phyloP scores from a whole-genome alignment of 805 yeast genomes.

The Barnettozyma siamensis region DNA sequence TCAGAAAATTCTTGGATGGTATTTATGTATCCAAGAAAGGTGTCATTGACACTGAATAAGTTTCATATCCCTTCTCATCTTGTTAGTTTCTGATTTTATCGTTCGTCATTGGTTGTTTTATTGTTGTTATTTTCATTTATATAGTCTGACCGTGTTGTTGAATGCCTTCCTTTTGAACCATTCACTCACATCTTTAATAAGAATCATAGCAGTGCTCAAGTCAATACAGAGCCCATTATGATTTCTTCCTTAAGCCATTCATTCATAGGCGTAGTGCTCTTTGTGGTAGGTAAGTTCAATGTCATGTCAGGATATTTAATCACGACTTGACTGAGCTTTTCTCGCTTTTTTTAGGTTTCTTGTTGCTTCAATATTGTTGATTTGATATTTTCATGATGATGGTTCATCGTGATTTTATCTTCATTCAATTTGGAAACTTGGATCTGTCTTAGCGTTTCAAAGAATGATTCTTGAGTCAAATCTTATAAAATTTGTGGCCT shows the following conservation, averaged over 20 bases:
- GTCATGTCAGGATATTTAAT: no score
- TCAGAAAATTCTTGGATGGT: conserved; percentile 99
- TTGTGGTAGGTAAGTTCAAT: background rate
- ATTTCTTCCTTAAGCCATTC: conserved; percentile 5
- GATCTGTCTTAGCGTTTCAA: no score
- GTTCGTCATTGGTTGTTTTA: conserved; percentile 2
- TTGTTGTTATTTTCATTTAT: background rate
- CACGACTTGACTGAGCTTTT: background rate
- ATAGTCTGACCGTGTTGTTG: no score
- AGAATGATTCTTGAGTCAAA: no score
- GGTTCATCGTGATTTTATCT: background rate
- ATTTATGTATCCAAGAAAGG: conserved; percentile 97
- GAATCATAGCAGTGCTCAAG: conserved; percentile 15
- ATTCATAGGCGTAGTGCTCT: background rate
- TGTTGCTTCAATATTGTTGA: background rate
- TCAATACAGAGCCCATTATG: conserved; percentile 14
- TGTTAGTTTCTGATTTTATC: background rate
- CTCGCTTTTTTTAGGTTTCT: background rate
- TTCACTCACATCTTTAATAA: background rate
- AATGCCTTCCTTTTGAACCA: background rate
- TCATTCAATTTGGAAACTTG: background rate
- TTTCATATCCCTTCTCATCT: background rate
- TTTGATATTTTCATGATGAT: background rate
- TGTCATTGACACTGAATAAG: conserved; percentile 55
- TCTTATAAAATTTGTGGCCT: no score